Percentiles rank a stretch among this genome's conserved stretches.
Conservation (phyloP, 345 rosid genomes). For the Bruguiera parviflora region DNA sequence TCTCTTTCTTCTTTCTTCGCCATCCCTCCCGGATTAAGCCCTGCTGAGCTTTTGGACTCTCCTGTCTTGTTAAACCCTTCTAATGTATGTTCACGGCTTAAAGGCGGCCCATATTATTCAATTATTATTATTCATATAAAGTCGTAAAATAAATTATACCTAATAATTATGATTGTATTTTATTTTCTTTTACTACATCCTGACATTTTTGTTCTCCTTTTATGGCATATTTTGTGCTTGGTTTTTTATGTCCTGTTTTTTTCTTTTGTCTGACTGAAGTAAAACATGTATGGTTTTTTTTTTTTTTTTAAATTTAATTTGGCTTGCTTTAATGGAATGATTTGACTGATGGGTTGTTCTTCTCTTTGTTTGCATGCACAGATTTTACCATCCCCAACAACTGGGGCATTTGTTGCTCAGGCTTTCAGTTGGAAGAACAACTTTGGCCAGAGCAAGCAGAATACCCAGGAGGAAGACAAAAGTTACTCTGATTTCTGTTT, state of each 20-base stretch:
- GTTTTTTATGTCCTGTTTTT: too few species aligned
- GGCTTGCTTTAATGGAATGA: background rate
- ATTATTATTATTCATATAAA: too few species aligned
- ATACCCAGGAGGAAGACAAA: slow-evolving; percentile 42
- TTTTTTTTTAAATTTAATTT: background rate
- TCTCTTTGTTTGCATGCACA: slow-evolving; percentile 24
- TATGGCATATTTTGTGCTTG: background rate
- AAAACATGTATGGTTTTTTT: background rate
- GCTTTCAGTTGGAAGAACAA: slow-evolving; percentile 47
- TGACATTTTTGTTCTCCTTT: background rate
- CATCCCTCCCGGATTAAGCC: slow-evolving; percentile 76
- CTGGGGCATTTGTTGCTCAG: slow-evolving; percentile 62
- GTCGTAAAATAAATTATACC: too few species aligned
- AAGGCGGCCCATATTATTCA: too few species aligned
- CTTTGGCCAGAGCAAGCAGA: slow-evolving; percentile 19
- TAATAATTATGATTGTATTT: too few species aligned
- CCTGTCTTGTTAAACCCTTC: slow-evolving; percentile 72
- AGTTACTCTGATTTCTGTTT: slow-evolving; percentile 53
- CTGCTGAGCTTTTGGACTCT: slow-evolving; percentile 69
- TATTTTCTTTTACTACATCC: too few species aligned
- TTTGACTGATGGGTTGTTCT: slow-evolving; percentile 4
- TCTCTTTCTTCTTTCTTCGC: slow-evolving; percentile 77
- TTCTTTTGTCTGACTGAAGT: background rate
- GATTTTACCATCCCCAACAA: slow-evolving; percentile 88
- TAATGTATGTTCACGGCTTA: slow-evolving; percentile 41